Base-by-base conservation (phyloP, 768 basidiomycete species). In the Termitomyces sp. region DNA sequence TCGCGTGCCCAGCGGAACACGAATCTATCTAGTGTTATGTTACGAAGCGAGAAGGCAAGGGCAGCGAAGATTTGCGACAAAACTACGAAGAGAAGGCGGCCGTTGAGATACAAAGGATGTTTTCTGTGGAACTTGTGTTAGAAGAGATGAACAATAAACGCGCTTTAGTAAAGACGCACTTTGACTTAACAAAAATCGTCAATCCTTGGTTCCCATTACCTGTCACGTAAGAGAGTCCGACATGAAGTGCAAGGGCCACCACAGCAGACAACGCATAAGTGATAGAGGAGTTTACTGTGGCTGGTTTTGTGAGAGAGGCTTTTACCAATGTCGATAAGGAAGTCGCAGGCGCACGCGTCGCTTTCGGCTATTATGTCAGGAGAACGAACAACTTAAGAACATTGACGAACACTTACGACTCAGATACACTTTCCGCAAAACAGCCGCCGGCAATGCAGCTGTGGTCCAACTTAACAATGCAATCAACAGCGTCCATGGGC, bases 41-140 rank as follows among this genome's bases (percentile, higher is more conserved):
- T 83, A 7, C 88, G 78, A 22, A 87, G 66, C 1, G 77, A 69
- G 60, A 79, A 89, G 2, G 74, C 71, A 7, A 71, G 44, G 0
- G 82, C 81, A 9, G 79, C 64, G 43, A 72, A 70, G 2, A 76
- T 10, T 65, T 90, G 88, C 0, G 82, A 77, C 48, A 81, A 61
- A 26, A 82, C 53, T 18, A 89, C 67, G 65, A 87, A 88, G 8
- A 90, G 60, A 5, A 88, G 71, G 18, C 82, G 81, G 1, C 87
- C 87, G 54, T 90, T 90, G 22, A 90, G 74, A 64, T 89, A 85
- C 61, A 83, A 81, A 0, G 87, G 88, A 59, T 91, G 87, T 70
- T 87, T 90, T 65, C 88, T 90, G 49, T 24, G 38, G 3, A 40
- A 45, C 35, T 48, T 28, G 38, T 38, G 60, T 14, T 56, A 30